Evolutionary conservation across 2,329 filamentous ascomycete genomes (phyloP), one percentile per base, ranked within the genome.

Genomic region (Aphanoascus verrucosus): DNA sequence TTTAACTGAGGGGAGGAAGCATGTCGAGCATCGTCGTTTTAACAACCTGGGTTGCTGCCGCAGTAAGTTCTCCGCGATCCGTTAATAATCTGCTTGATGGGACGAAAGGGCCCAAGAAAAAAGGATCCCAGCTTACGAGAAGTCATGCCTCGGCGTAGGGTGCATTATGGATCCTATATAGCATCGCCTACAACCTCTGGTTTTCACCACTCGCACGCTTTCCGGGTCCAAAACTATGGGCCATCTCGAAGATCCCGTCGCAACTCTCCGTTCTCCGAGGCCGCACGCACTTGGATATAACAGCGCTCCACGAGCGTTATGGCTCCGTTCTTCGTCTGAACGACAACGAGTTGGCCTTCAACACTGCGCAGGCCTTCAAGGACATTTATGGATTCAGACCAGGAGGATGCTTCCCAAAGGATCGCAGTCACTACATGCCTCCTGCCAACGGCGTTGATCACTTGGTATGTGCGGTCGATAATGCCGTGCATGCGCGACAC

Each of bases 251-350:
- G 47, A 40, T 61, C 5, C 58, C 58, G 6, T 61, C 57, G 32
- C 40, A 50, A 11, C 54, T 53, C 40, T 51, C 54, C 20, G n/a
- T 49, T 6, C 34, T 57, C 6, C 38, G 43, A 1, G 63, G 62
- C 6, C 59, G 57, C 1, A 56, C 65, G 5, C 55, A 57, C 14
- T 59, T 60, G 14, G 54, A 61, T 5, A 56, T 64, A n/a, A 47
- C 59, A 3, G 53, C 57, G 5, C 49, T 66, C 8, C 65, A 68
- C 50, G 31, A 59, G 15, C 53, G 55, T 12, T 65, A 68, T 34
- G 65, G 65, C 3, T 47, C 60, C 4, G 55, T 66, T n/a, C 56
- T 68, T 5, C 63, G 65, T 1, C 61, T 67, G 14, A 62, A 59
- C 5, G 64, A 64, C 1, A 58, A 63, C 28, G 61, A 67, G 40